Conservation (phyloP, 352 stramenopile genomes). For the Globisporangium splendens region DNA sequence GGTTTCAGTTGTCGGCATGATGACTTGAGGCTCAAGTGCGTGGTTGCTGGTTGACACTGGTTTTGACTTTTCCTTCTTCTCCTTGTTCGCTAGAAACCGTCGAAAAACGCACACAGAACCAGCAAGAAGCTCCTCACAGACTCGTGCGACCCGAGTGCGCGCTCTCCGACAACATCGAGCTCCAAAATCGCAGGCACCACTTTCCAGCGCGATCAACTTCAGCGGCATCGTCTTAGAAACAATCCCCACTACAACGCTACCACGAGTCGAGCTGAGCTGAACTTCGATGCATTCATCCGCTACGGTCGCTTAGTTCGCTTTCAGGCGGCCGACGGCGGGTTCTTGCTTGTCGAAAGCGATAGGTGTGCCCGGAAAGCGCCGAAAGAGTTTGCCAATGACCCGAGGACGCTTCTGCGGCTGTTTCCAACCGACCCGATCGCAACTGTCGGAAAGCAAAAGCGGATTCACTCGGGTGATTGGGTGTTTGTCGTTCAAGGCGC, state of each 20-base stretch:
- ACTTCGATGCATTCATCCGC: conserved; percentile 16
- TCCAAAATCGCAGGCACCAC: not conserved
- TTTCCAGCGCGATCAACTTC: not conserved
- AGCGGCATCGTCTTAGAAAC: not conserved
- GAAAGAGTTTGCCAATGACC: conserved; percentile 17
- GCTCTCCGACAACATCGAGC: not conserved
- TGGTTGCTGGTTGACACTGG: not conserved
- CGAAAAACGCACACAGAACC: not conserved
- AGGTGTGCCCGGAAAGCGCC: conserved; percentile 32
- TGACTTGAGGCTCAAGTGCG: not conserved
- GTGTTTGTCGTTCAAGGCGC: conserved; percentile 30
- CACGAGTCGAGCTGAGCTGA: not conserved
- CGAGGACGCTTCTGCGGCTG: conserved; percentile 32
- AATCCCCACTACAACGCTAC: not conserved
- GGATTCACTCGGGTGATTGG: conserved; percentile 18
- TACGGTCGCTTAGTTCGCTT: conserved; percentile 38
- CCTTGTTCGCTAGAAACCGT: not conserved
- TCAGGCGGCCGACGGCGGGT: conserved; percentile 31
- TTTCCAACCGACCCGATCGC: conserved; percentile 29
- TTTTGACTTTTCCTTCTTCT: not conserved
- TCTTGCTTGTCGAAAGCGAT: conserved; percentile 33
- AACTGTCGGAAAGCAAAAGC: conserved; percentile 14
- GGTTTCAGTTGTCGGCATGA: too few species aligned
- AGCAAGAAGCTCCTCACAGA: conserved; percentile 6
- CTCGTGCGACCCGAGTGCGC: not conserved